Base-by-base conservation (phyloP, 495 filamentous ascomycete genomes). In the Penicillium macrosclerotiorum region DNA sequence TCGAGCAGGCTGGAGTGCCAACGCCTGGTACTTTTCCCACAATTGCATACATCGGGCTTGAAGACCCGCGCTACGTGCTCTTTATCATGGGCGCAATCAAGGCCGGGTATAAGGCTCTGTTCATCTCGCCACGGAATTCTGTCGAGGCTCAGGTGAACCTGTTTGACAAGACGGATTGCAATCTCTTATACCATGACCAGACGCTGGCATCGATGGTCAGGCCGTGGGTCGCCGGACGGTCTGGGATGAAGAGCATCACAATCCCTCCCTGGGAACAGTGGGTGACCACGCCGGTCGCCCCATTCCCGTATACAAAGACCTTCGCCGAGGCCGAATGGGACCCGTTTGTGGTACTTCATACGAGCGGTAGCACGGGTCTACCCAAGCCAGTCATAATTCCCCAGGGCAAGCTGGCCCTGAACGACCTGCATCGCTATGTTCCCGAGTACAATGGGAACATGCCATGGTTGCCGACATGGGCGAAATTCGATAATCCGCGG, bases 321-420 rank as follows among this genome's bases (percentile, higher is more conserved):
- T 70, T 64, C 25, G 55, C 49, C 17, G 51, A 69, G 26, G 60
- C 57, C 5, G 26, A 46, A 12, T 50, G 34, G 20, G 56, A 66
- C 19, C 66, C 66, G 1, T 57, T 47, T 40, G 37, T 69, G 3
- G 55, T 67, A 2, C 35, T 70, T 35, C 73, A 76, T 41, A 75
- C 73, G 3, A 72, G 67, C 5, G 73, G 72, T 11, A 69, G 67
- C 16, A 74, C 72, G 0, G 71, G 73, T 0, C 51, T 69, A 16
- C 72, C 72, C 1, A 74, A 74, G 49, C 72, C 71, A 3, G 41
- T 74, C 26, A 56, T 60, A 12, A 63, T 56, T 38, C 58, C 40
- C 5, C 59, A 69, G 22, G 61, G 59, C 18, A 50, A 31, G n/a
- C 33, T 61, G 3, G 45, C 49, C 11, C 24, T 53, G 31, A 43